phyloP scores from a whole-genome alignment of 2,329 filamentous ascomycete species.

The Botrytis aclada region DNA sequence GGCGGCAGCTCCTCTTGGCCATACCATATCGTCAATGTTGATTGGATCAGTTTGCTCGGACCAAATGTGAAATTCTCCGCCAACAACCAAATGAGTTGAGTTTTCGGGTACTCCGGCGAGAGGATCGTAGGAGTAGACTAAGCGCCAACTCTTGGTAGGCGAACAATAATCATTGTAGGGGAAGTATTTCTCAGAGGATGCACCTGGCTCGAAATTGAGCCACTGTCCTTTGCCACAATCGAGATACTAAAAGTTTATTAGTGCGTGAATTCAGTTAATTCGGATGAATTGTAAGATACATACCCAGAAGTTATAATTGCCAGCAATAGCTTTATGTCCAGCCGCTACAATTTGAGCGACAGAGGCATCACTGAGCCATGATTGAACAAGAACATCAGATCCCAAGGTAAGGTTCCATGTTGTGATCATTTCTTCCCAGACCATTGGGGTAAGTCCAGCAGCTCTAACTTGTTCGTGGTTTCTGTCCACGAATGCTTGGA shows the following conservation, averaged over 20 bases:
- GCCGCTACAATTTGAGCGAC: slow-evolving; percentile 57
- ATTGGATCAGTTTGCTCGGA: slow-evolving; percentile 72
- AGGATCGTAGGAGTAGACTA: slow-evolving; percentile 79
- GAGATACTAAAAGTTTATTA: slow-evolving; percentile 57
- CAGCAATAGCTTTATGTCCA: slow-evolving; percentile 70
- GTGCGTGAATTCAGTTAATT: slow-evolving; percentile 18
- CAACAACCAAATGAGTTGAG: slow-evolving; percentile 66
- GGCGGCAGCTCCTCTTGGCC: slow-evolving; percentile 72
- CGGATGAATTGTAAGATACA: slow-evolving; percentile 32
- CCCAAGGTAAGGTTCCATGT: slow-evolving; percentile 74
- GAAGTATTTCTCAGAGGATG: slow-evolving; percentile 51
- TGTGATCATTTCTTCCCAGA: slow-evolving; percentile 85
- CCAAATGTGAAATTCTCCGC: slow-evolving; percentile 82
- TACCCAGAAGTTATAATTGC: slow-evolving; percentile 76
- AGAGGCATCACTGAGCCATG: slow-evolving; percentile 65
- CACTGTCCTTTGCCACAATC: slow-evolving; percentile 81
- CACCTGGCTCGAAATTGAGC: slow-evolving; percentile 65
- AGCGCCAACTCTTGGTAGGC: slow-evolving; percentile 76
- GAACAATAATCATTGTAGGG: slow-evolving; percentile 80
- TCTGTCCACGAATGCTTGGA: slow-evolving; percentile 73
- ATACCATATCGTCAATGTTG: slow-evolving; percentile 73
- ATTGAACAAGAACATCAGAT: slow-evolving; percentile 70
- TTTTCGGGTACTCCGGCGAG: slow-evolving; percentile 58
- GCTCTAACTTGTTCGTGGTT: slow-evolving; percentile 63
- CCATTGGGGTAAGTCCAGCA: slow-evolving; percentile 66